A percentile compares a stretch with the other conserved stretches of the same genome.
These are phyloP conservation scores for Aphanoascus verrucosus DNA, from an alignment of 2,329 filamentous ascomycete species.

Conservation along the genomic window DNA sequence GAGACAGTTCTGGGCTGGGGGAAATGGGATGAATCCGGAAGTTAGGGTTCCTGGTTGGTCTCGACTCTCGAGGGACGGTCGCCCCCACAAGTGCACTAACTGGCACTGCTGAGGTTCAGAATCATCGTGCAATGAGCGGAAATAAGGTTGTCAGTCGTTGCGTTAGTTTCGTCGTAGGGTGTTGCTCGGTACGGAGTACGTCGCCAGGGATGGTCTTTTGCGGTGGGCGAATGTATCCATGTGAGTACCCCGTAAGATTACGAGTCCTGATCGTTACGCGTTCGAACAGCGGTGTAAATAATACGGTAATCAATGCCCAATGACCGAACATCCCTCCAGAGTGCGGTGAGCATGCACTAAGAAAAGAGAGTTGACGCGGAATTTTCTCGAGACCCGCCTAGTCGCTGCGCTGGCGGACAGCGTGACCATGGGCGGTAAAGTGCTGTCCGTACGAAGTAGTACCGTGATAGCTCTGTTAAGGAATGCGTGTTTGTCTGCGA, in stretches of 20 bases:
- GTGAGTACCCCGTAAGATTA: slow-evolving; percentile 5
- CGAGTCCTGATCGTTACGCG: background rate
- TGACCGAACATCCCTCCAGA: background rate
- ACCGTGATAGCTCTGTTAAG: no score
- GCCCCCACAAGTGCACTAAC: background rate
- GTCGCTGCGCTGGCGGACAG: background rate
- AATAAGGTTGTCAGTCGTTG: slow-evolving; percentile 5
- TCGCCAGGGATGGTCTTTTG: background rate
- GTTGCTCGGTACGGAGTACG: background rate
- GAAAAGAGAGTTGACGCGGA: background rate
- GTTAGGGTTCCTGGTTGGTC: slow-evolving; percentile 1
- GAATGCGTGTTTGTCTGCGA: background rate
- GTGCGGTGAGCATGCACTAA: background rate
- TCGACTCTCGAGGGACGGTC: background rate
- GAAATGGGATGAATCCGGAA: slow-evolving; percentile 3
- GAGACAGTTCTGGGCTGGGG: no score
- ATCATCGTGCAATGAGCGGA: background rate
- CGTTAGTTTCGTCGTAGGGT: background rate
- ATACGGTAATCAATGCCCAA: background rate
- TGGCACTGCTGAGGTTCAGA: no score
- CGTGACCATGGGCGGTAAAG: background rate
- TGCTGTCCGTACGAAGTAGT: no score
- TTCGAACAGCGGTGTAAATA: slow-evolving; percentile 2
- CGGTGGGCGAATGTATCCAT: background rate
- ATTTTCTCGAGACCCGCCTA: background rate